Conservation (phyloP, 2,329 filamentous ascomycete species). For the Fusarium sp. region DNA sequence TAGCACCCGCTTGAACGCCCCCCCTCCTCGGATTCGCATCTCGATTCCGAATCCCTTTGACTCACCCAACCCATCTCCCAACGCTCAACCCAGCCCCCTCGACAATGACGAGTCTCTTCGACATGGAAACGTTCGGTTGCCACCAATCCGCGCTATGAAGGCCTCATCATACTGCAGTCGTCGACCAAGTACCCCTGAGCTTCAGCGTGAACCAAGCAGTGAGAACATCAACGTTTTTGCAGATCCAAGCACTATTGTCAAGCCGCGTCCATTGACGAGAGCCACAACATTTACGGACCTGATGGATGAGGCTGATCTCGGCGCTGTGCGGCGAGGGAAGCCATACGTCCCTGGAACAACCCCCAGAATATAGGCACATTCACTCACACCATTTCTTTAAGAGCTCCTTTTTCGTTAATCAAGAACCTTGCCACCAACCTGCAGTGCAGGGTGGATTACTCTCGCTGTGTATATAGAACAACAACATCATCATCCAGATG, state of each 20-base stretch:
- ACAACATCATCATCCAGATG: slow-evolving; percentile 19
- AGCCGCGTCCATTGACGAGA: slow-evolving; percentile 48
- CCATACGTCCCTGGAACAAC: slow-evolving; percentile 59
- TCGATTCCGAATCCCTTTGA: slow-evolving; percentile 56
- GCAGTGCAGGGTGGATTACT: slow-evolving; percentile 33
- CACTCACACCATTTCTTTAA: slow-evolving; percentile 1
- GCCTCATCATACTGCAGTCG: slow-evolving; percentile 45
- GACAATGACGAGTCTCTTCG: slow-evolving; percentile 47
- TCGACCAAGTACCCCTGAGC: slow-evolving; percentile 50
- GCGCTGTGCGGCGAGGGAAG: slow-evolving; percentile 57
- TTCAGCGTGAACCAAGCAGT: slow-evolving; percentile 60
- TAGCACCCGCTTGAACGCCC: slow-evolving; percentile 30
- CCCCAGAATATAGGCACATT: slow-evolving; percentile 48
- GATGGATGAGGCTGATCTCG: slow-evolving; percentile 63
- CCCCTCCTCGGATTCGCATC: slow-evolving; percentile 44
- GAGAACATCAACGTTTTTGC: slow-evolving; percentile 68
- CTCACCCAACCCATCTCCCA: slow-evolving; percentile 51
- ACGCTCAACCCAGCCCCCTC: slow-evolving; percentile 42
- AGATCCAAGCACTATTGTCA: slow-evolving; percentile 59
- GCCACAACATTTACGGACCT: slow-evolving; percentile 67
- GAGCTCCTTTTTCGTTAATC: slow-evolving; percentile 17
- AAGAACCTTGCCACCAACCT: slow-evolving; percentile 13
- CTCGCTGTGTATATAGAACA: slow-evolving; percentile 25
- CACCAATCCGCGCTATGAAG: slow-evolving; percentile 59
- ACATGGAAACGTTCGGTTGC: slow-evolving; percentile 49